Conservation (phyloP, 2,329 filamentous ascomycete genomes). For the Sclerotinia spermophila region DNA sequence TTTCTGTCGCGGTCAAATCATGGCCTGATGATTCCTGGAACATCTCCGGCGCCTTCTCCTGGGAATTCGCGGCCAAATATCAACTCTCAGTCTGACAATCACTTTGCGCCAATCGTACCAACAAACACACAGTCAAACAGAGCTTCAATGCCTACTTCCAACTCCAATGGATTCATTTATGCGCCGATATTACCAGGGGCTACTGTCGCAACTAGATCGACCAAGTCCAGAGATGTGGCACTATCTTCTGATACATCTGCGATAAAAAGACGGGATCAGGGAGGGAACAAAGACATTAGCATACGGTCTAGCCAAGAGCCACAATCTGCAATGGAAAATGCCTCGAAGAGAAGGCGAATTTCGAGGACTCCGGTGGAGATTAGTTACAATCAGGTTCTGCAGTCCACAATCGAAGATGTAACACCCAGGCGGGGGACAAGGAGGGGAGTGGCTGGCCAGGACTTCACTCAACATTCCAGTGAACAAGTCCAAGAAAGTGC, state of each 20-base stretch:
- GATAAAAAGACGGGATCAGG: background rate
- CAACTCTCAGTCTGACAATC: background rate
- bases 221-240: background rate
- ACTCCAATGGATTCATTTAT: background rate
- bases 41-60: background rate
- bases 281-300: background rate
- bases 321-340: background rate
- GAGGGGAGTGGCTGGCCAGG: background rate
- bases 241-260: background rate
- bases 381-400: background rate
- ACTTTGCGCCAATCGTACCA: slow-evolving; percentile 4
- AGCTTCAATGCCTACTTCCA: background rate
- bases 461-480: background rate
- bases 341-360: slow-evolving; percentile 6
- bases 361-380: no score
- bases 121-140: background rate
- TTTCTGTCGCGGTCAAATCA: background rate
- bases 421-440: background rate
- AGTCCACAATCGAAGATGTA: background rate
- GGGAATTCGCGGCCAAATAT: background rate
- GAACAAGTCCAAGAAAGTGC: background rate
- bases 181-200: slow-evolving; percentile 10
- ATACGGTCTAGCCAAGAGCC: background rate
- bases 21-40: slow-evolving; percentile 10
- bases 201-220: background rate